These are phyloP conservation scores for Populus tomentosa DNA, from an alignment of 441 rosid genomes.

Conservation along the genomic window DNA sequence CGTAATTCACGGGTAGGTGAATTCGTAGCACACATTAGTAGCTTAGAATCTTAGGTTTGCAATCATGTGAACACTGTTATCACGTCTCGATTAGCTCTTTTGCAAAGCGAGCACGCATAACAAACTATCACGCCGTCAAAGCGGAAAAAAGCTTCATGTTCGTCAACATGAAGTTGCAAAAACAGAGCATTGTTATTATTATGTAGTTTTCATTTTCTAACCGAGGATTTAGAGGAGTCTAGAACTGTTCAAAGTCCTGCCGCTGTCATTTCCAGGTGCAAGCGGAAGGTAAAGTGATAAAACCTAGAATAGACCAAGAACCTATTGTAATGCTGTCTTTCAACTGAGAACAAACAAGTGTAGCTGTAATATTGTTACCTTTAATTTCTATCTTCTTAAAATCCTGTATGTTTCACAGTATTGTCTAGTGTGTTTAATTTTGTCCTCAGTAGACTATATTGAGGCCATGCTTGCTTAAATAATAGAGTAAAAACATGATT, in stretches of 20 bases:
- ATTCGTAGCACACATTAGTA: slow-evolving; percentile 1
- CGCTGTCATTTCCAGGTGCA: no score
- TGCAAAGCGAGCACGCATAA: not conserved
- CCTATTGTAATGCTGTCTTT: no score
- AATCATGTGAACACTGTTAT: slow-evolving; percentile 8
- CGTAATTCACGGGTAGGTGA: slow-evolving; percentile 10
- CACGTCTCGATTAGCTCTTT: slow-evolving; percentile 1
- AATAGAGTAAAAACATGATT: no score
- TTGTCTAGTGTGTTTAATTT: no score
- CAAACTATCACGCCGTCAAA: no score
- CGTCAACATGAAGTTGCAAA: not conserved
- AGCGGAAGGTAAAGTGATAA: no score
- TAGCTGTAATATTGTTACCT: no score
- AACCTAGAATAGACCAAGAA: no score
- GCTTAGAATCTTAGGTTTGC: slow-evolving; percentile 1
- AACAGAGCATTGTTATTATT: not conserved
- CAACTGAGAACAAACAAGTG: no score
- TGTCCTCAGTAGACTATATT: no score
- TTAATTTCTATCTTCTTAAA: no score
- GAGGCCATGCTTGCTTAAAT: no score
- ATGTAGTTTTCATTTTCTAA: not conserved
- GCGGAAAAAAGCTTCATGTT: not conserved
- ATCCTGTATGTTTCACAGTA: not conserved
- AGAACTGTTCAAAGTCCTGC: not conserved
- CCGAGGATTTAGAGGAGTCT: not conserved